Evolutionary conservation across 805 yeast genomes (phyloP).

Genomic region (Pichia exigua): DNA sequence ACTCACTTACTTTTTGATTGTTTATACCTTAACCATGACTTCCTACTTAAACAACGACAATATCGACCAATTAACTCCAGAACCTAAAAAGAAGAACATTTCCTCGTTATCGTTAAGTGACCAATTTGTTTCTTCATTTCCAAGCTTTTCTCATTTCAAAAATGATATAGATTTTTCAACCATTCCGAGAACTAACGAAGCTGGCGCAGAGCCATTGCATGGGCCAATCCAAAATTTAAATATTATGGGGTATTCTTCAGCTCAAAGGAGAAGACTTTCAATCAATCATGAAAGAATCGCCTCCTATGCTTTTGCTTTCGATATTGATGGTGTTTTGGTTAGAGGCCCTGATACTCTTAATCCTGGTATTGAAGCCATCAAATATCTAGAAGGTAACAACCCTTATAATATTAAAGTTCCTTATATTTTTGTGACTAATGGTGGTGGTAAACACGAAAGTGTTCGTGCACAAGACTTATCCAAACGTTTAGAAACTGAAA

Average conservation of each 20-base stretch:
- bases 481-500: conserved; percentile 48
- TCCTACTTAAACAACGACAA: conserved; percentile 69
- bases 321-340: conserved; percentile 85
- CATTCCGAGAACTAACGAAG: not conserved
- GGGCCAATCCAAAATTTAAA: not conserved
- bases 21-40: not conserved
- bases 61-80: conserved; percentile 58
- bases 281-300: conserved; percentile 70
- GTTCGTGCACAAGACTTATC: conserved; percentile 67
- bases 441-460: conserved; percentile 81
- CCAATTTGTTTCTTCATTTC: conserved; percentile 47
- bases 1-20: too few species aligned
- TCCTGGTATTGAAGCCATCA: conserved; percentile 66
- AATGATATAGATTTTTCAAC: not conserved
- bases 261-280: not conserved
- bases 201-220: not conserved
- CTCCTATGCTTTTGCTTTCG: conserved; percentile 84
- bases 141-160: conserved; percentile 20
- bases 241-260: not conserved
- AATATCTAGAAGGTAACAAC: conserved; percentile 69
- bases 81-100: conserved; percentile 52
- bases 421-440: conserved; percentile 80
- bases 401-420: conserved; percentile 73
- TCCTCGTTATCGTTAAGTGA: conserved; percentile 64
- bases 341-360: conserved; percentile 82